Evolutionary conservation across 78 protist species (phyloP).

Genomic region (Chrysochromulina parva): DNA sequence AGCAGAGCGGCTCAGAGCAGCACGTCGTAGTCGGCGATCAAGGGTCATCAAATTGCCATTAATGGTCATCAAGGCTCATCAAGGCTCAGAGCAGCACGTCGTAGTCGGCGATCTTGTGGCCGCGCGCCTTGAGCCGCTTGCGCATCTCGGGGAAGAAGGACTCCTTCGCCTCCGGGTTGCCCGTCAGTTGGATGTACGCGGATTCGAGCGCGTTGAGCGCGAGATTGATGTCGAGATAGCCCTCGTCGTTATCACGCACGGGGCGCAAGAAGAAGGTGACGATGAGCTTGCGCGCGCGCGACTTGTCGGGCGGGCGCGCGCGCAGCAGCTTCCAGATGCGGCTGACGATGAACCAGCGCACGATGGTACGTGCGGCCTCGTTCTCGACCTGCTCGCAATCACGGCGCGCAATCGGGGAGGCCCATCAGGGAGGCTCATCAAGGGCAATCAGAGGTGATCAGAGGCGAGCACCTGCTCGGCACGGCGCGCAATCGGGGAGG

Average conservation of each 20-base stretch:
- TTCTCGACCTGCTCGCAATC: neutral
- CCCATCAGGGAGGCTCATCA: too few species aligned
- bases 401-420: too few species aligned
- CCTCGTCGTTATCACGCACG: neutral
- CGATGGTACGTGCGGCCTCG: neutral
- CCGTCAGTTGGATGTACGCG: conserved; percentile 15
- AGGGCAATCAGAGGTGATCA: too few species aligned
- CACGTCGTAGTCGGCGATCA: conserved; percentile 7
- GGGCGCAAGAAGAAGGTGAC: neutral
- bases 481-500: too few species aligned
- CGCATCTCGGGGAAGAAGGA: neutral
- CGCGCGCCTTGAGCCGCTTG: neutral
- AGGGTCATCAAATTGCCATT: too few species aligned
- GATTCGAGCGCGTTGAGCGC: conserved; percentile 27
- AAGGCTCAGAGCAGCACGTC: neutral
- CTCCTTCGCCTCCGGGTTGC: neutral
- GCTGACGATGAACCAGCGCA: neutral
- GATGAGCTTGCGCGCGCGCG: neutral
- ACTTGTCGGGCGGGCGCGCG: neutral
- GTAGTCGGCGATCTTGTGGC: neutral
- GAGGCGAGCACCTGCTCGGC: too few species aligned
- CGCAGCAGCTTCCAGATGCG: neutral
- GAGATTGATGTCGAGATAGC: conserved; percentile 10
- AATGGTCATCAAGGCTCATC: too few species aligned
- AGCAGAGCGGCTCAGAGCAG: neutral